These are phyloP conservation scores for Vitis hybrid DNA, from an alignment of 177 flowering plant genomes.

Conservation along the genomic window DNA sequence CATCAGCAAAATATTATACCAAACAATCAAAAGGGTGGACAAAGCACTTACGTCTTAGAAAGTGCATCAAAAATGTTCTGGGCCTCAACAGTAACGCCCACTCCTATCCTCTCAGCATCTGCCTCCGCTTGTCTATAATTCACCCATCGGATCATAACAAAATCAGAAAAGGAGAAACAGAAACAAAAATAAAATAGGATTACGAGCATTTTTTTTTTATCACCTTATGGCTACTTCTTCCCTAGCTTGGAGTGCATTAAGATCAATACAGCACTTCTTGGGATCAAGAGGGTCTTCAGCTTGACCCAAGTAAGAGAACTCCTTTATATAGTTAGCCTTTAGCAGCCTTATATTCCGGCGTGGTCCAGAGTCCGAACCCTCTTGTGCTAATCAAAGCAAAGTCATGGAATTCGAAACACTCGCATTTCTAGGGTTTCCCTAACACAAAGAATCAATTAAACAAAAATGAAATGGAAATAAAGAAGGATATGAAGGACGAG, in stretches of 20 bases:
- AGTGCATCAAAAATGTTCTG: slow-evolving; percentile 89
- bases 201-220: background rate
- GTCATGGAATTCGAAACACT: slow-evolving; percentile 32
- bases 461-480: background rate
- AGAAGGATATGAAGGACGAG: slow-evolving; percentile 83
- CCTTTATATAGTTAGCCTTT: slow-evolving; percentile 79
- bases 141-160: background rate
- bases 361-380: slow-evolving; percentile 57
- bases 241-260: slow-evolving; percentile 55
- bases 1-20: background rate
- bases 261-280: slow-evolving; percentile 68
- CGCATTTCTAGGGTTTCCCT: slow-evolving; percentile 1
- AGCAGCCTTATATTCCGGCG: slow-evolving; percentile 57
- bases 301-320: slow-evolving; percentile 61
- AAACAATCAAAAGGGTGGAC: background rate
- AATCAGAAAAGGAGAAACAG: background rate
- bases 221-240: slow-evolving; percentile 88
- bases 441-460: background rate
- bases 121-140: slow-evolving; percentile 80
- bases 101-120: slow-evolving; percentile 94
- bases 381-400: slow-evolving; percentile 43
- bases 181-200: background rate
- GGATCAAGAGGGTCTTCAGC: slow-evolving; percentile 79
- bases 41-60: slow-evolving; percentile 74
- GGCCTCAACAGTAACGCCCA: slow-evolving; percentile 87